Evolutionary conservation across 2,329 filamentous ascomycete genomes (phyloP).

Genomic region (Aureobasidium leucospermi): DNA sequence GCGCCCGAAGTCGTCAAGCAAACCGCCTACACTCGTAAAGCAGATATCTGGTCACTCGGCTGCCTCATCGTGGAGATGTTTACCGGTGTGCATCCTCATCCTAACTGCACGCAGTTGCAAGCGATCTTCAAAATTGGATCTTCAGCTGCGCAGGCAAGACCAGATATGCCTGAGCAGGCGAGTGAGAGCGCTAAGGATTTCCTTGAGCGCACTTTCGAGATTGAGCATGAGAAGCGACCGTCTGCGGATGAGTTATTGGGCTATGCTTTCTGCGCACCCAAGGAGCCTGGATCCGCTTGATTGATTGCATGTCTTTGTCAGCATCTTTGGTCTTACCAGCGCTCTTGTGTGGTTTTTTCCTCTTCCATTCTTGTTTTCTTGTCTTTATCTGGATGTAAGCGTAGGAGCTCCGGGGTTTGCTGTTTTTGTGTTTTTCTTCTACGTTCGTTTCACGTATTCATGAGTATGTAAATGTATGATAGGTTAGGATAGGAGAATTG

Average conservation of each 20-base stretch:
- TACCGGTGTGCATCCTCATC: slow-evolving; percentile 92
- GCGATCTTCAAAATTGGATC: slow-evolving; percentile 96
- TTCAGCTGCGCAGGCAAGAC: slow-evolving; percentile 40
- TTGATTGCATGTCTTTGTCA: background rate
- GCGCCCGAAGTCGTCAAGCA: slow-evolving; percentile 97
- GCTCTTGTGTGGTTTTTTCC: background rate
- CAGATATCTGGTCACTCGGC: slow-evolving; percentile 96
- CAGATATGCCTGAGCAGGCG: slow-evolving; percentile 79
- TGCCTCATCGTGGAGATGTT: slow-evolving; percentile 99
- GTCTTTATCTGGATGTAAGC: slow-evolving; percentile 1
- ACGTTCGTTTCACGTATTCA: no score
- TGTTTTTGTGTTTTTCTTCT: no score
- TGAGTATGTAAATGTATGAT: no score
- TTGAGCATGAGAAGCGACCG: slow-evolving; percentile 86
- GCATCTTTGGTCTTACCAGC: background rate
- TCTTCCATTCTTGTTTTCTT: background rate
- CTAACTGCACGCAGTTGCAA: slow-evolving; percentile 92
- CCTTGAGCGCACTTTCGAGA: slow-evolving; percentile 83
- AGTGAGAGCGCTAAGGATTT: slow-evolving; percentile 80
- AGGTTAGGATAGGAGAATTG: no score
- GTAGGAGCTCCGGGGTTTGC: background rate
- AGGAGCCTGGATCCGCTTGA: slow-evolving; percentile 9
- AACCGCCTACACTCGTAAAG: slow-evolving; percentile 95
- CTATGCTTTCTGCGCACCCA: slow-evolving; percentile 55
- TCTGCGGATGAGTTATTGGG: slow-evolving; percentile 85